Evolutionary conservation across 192 early-diverging fungal genomes (phyloP), one percentile per base, ranked within the genome.

Genomic region (Rhizoclosmatium sp.): DNA sequence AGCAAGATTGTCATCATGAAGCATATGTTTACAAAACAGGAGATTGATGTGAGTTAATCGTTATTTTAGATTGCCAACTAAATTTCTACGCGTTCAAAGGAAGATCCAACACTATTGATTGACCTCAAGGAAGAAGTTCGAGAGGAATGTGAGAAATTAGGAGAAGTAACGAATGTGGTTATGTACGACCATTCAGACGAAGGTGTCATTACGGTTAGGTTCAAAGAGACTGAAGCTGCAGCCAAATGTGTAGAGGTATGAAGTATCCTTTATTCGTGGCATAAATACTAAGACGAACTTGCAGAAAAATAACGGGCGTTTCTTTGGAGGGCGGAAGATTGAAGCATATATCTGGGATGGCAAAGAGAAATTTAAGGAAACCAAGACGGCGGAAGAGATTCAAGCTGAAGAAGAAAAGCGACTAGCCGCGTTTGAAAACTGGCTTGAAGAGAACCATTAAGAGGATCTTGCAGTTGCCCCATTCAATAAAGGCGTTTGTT

Each of bases 111-210:
- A 0, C 76, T 98, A 59, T 71, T 99, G 46, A 82, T 99, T 21
- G 98, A 99, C 51, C 84, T 99, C 71, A 94, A 97, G 61, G 93
- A 97, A 54, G 98, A 99, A 79, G 92, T 99, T 14, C 91, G 98
- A 2, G 86, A 89, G 31, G 98, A 99, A 74, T 97, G 96, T 79
- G 96, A 97, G 77, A 95, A 94, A 69, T 78, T 97, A 10, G 98
- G 98, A 14, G 92, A 93, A 65, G 96, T 98, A 2, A 97, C 97
- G 23, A 98, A 95, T 78, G 94, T 99, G 3, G 92, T 95, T 54
- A 82, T 99, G 12, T 98, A 94, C 80, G 98, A 99, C 85, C 73
- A 84, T 44, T 83, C 82, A 44, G 82, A 85, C 3, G 95, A 95
- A 0, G 98, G 98, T 0, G 89, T 97, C 3, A 90, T 99, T 44